Percentiles rank a stretch among this genome's conserved stretches.
phyloP scores from a whole-genome alignment of 2,329 filamentous ascomycete species.

The Thermomyces lanuginosus region DNA sequence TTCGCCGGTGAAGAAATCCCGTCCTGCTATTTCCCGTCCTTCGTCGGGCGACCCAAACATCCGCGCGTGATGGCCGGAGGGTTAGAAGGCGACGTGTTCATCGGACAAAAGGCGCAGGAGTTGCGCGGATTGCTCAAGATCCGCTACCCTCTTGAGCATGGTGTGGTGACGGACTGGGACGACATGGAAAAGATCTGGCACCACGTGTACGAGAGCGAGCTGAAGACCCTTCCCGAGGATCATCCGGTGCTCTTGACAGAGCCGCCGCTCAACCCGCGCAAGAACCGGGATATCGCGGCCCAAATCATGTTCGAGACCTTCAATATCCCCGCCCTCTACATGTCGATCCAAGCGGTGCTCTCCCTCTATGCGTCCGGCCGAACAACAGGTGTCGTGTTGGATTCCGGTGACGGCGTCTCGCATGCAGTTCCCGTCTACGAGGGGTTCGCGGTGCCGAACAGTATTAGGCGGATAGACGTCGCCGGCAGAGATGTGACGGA shows the following conservation, averaged over 20 bases:
- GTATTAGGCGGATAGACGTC: slow-evolving; percentile 89
- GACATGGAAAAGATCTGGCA: slow-evolving; percentile 45
- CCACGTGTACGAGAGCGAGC: slow-evolving; percentile 85
- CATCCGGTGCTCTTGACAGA: slow-evolving; percentile 94
- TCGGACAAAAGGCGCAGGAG: slow-evolving; percentile 81
- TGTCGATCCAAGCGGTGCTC: slow-evolving; percentile 89
- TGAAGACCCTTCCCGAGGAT: slow-evolving; percentile 97
- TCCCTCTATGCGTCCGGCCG: slow-evolving; percentile 91
- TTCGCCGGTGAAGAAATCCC: slow-evolving; percentile 93
- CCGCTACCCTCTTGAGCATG: slow-evolving; percentile 85
- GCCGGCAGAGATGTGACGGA: slow-evolving; percentile 93
- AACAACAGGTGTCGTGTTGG: slow-evolving; percentile 88
- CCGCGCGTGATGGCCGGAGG: slow-evolving; percentile 88
- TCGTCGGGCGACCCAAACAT: slow-evolving; percentile 92
- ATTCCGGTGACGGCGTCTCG: slow-evolving; percentile 89
- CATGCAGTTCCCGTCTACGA: slow-evolving; percentile 97
- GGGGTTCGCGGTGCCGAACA: slow-evolving; percentile 90
- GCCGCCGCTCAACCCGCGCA: slow-evolving; percentile 83
- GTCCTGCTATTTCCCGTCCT: slow-evolving; percentile 94
- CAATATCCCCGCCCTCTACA: slow-evolving; percentile 92
- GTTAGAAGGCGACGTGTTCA: slow-evolving; percentile 91
- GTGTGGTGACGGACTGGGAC: slow-evolving; percentile 57
- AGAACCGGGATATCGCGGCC: slow-evolving; percentile 88
- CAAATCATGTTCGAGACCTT: slow-evolving; percentile 98
- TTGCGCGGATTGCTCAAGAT: slow-evolving; percentile 89